Evolutionary conservation across 2,329 filamentous ascomycete species (phyloP).

Genomic region (Aspergillus pseudotamarii): DNA sequence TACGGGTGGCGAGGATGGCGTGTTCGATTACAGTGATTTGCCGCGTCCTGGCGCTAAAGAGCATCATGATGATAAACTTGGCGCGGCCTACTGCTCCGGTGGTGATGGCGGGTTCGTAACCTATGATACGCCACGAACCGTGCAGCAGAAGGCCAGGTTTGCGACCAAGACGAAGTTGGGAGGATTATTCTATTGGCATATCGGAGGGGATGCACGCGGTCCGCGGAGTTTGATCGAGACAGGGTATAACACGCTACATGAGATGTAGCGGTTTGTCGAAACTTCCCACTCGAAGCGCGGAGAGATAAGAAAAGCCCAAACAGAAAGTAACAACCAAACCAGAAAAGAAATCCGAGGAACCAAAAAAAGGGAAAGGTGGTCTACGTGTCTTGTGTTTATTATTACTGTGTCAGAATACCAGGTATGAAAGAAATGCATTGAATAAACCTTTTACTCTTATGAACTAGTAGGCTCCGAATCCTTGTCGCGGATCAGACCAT

Average conservation of each 20-base stretch:
- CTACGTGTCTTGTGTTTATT: background rate
- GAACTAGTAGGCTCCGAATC: background rate
- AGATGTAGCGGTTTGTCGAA: constrained; percentile 30
- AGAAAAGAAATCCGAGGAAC: background rate
- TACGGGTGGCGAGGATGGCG: constrained; percentile 64
- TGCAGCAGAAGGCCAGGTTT: constrained; percentile 73
- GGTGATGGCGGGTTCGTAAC: constrained; percentile 76
- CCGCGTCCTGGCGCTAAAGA: constrained; percentile 66
- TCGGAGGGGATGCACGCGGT: constrained; percentile 68
- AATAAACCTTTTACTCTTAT: background rate
- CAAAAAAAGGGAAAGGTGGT: background rate
- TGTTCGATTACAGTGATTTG: constrained; percentile 73
- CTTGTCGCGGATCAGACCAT: background rate
- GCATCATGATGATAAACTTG: constrained; percentile 65
- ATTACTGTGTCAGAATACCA: constrained; percentile 7
- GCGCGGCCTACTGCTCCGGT: constrained; percentile 70
- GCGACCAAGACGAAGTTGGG: constrained; percentile 72
- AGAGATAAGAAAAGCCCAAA: background rate
- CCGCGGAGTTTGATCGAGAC: constrained; percentile 62
- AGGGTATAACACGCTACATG: constrained; percentile 59
- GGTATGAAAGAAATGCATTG: constrained; percentile 1
- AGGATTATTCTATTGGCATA: constrained; percentile 81
- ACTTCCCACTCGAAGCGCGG: background rate
- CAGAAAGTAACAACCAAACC: background rate
- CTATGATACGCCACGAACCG: constrained; percentile 78